Evolutionary conservation across 225 moss, liverwort and hornwort genomes (phyloP).

Genomic region (Physcomitrium patens): DNA sequence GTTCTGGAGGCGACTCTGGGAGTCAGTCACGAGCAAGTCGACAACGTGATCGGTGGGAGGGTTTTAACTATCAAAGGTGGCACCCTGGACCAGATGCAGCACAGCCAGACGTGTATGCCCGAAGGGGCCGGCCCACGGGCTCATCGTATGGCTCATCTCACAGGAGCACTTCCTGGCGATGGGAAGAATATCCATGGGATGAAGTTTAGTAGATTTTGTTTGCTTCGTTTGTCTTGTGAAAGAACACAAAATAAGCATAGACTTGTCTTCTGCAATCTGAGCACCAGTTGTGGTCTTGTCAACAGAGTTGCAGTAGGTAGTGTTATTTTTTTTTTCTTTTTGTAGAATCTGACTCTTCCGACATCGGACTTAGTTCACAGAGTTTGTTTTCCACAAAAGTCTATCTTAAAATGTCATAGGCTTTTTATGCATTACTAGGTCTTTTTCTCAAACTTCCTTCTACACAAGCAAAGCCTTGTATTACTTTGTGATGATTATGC

Average conservation of each 20-base stretch:
- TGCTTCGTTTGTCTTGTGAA: conserved; percentile 28
- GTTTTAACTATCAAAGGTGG: conserved; percentile 81
- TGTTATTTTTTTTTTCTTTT: conserved; percentile 3
- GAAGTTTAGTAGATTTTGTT: conserved; percentile 39
- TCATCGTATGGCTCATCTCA: conserved; percentile 43
- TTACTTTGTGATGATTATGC: conserved; percentile 21
- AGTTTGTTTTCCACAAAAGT: conserved; percentile 22
- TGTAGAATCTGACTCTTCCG: conserved; percentile 9
- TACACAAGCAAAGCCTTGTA: conserved; percentile 15
- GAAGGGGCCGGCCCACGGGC: conserved; percentile 59
- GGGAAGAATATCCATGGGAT: conserved; percentile 56
- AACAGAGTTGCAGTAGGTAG: conserved; percentile 28
- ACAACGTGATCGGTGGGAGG: conserved; percentile 72
- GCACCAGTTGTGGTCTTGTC: conserved; percentile 24
- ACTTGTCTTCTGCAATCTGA: conserved; percentile 29
- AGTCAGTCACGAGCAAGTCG: conserved; percentile 57
- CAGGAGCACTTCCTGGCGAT: conserved; percentile 51
- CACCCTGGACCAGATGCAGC: conserved; percentile 95
- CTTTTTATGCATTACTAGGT: conserved; percentile 22
- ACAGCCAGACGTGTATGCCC: conserved; percentile 95
- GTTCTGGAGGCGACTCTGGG: conserved; percentile 54
- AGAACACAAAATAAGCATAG: conserved; percentile 11
- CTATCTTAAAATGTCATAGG: conserved; percentile 6
- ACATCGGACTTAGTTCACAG: conserved; percentile 20
- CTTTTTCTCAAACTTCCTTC: conserved; percentile 9